phyloP scores from a whole-genome alignment of 768 basidiomycete species.

The Mycena leptocephala region DNA sequence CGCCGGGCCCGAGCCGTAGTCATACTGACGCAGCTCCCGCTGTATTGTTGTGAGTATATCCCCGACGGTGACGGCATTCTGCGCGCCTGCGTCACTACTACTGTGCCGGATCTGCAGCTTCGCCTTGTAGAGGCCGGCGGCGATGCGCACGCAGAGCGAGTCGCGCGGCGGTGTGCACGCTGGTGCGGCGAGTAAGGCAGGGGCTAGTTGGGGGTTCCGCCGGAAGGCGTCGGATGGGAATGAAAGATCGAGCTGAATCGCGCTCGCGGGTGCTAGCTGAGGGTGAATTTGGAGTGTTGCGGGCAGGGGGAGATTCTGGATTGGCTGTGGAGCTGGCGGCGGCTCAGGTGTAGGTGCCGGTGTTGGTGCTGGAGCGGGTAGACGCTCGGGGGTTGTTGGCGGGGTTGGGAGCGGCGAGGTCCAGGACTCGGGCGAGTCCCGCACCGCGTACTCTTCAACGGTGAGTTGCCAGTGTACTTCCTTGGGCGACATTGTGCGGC shows the following conservation, averaged over 20 bases:
- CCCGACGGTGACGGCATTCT: constrained; percentile 22
- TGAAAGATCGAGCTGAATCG: constrained; percentile 23
- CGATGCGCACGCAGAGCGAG: constrained; percentile 13
- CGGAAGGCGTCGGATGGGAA: constrained; percentile 28
- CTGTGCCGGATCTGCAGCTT: background rate
- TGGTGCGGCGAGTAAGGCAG: constrained; percentile 5
- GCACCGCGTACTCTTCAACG: constrained; percentile 11
- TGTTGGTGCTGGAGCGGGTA: background rate
- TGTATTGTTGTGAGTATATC: constrained; percentile 28
- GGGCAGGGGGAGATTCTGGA: background rate
- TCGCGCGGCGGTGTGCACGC: constrained; percentile 27
- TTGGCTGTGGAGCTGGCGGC: background rate
- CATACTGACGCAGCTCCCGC: constrained; percentile 18
- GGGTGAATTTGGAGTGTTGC: constrained; percentile 7
- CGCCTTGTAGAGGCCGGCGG: constrained; percentile 2
- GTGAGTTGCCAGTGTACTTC: constrained; percentile 24
- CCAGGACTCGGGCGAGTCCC: constrained; percentile 13
- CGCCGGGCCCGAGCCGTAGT: background rate
- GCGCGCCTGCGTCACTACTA: too few species aligned
- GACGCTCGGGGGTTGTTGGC: background rate
- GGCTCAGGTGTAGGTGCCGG: background rate
- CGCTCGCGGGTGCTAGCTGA: background rate
- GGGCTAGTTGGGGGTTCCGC: constrained; percentile 22
- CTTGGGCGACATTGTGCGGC: constrained; percentile 17
- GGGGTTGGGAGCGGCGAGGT: constrained; percentile 6